Evolutionary conservation across 805 yeast genomes (phyloP).

Genomic region (Yamadazyma ubonensis): DNA sequence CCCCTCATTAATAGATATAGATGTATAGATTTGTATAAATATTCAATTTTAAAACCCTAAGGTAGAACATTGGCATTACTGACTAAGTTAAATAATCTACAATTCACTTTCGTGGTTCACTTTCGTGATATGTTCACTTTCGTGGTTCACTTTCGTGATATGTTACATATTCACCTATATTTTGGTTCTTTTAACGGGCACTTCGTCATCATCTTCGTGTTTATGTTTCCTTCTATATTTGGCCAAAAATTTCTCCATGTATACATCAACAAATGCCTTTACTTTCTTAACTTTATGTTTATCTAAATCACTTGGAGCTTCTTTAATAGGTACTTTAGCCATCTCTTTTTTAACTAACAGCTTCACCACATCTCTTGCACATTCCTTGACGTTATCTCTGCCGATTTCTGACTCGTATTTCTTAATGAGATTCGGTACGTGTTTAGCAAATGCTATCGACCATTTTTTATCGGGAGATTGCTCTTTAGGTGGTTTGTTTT

Average conservation of each 20-base stretch:
- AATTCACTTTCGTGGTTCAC: too few species aligned
- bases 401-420: slow-evolving; percentile 66
- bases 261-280: slow-evolving; percentile 57
- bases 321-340: slow-evolving; percentile 39
- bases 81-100: too few species aligned
- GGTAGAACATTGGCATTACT: too few species aligned
- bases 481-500: neutral
- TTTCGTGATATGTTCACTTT: too few species aligned
- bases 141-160: too few species aligned
- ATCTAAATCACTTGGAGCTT: slow-evolving; percentile 56
- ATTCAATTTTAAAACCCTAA: too few species aligned
- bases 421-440: slow-evolving; percentile 77
- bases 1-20: slow-evolving; percentile 1
- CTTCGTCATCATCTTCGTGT: slow-evolving; percentile 4
- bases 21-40: slow-evolving; percentile 1
- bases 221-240: slow-evolving; percentile 35
- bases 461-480: slow-evolving; percentile 30
- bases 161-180: too few species aligned
- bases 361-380: slow-evolving; percentile 77
- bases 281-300: slow-evolving; percentile 69
- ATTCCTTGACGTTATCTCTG: slow-evolving; percentile 67
- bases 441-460: slow-evolving; percentile 59
- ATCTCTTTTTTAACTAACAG: slow-evolving; percentile 67
- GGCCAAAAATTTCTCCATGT: slow-evolving; percentile 64
- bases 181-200: neutral